A percentile compares a stretch with the other conserved stretches of the same genome.
Conservation (phyloP, 73 alveolate genomes). For the Paramecium tetraurelia region DNA sequence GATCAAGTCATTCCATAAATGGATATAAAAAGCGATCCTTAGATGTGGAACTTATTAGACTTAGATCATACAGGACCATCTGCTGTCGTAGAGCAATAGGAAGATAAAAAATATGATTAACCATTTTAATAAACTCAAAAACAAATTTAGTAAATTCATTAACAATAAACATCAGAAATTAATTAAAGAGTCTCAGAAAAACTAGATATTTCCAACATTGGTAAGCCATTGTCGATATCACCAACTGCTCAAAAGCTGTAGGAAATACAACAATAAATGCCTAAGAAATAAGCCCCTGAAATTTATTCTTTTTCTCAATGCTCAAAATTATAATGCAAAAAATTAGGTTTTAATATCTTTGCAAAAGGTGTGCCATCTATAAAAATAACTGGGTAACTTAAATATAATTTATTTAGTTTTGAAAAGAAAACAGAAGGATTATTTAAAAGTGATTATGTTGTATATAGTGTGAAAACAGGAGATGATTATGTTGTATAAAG, state of each 20-base stretch:
- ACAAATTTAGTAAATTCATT: neutral
- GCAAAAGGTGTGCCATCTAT: neutral
- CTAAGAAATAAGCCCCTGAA: neutral
- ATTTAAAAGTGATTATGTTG: slow-evolving; percentile 20
- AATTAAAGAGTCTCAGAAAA: neutral
- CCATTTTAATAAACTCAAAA: neutral
- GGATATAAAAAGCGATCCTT: neutral
- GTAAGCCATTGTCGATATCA: neutral
- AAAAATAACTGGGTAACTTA: slow-evolving; percentile 9
- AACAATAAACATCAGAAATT: neutral
- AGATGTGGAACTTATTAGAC: neutral
- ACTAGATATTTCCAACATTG: neutral
- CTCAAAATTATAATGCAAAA: neutral
- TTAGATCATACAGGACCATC: neutral
- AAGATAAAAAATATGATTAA: neutral
- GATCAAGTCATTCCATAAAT: slow-evolving; percentile 17
- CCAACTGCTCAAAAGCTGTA: neutral
- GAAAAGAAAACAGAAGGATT: slow-evolving; percentile 28
- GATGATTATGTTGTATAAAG: neutral
- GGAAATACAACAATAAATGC: neutral
- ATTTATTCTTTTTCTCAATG: neutral
- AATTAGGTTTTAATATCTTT: slow-evolving; percentile 27
- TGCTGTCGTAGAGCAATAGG: neutral
- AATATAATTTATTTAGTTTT: neutral
- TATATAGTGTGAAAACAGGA: neutral